Percentiles rank a stretch among this genome's conserved stretches.
These are phyloP conservation scores for Bondarzewia mesenterica DNA, from an alignment of 1,284 basidiomycete genomes.

Conservation along the genomic window DNA sequence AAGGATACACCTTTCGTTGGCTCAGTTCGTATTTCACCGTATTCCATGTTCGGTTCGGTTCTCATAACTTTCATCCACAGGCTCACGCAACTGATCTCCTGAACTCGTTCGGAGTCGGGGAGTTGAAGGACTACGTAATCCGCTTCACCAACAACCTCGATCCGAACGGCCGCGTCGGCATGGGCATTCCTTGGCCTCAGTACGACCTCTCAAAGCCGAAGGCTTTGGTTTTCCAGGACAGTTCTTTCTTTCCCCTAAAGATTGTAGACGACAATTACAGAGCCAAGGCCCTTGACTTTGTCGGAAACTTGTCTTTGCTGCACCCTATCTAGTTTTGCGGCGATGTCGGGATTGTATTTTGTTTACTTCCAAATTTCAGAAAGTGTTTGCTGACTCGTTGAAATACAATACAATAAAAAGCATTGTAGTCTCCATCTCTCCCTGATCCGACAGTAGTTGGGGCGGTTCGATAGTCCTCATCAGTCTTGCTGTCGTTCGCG, in stretches of 20 bases:
- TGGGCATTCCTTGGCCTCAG: slow-evolving; percentile 36
- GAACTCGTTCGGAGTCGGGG: slow-evolving; percentile 16
- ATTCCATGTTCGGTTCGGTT: no score
- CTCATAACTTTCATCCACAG: slow-evolving; percentile 10
- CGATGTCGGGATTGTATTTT: background rate
- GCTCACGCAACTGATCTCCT: slow-evolving; percentile 33
- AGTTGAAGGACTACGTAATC: slow-evolving; percentile 12
- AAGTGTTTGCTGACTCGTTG: background rate
- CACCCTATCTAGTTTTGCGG: slow-evolving; percentile 7
- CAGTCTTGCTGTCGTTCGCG: no score
- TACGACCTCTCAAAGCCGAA: slow-evolving; percentile 31
- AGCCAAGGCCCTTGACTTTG: slow-evolving; percentile 20
- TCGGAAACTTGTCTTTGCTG: slow-evolving; percentile 10
- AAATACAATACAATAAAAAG: no score
- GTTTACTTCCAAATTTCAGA: background rate
- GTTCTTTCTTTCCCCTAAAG: slow-evolving; percentile 24
- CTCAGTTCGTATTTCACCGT: slow-evolving; percentile 2
- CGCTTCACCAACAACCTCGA: slow-evolving; percentile 33
- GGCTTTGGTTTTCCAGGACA: slow-evolving; percentile 39
- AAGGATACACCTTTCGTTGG: slow-evolving; percentile 11
- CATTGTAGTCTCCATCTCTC: no score
- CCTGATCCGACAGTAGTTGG: no score
- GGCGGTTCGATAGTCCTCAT: no score
- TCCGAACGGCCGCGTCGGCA: slow-evolving; percentile 32
- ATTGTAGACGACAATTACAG: slow-evolving; percentile 29